Evolutionary conservation across 176 grass and related monocot species (phyloP).

Genomic region (Carex pumila): DNA sequence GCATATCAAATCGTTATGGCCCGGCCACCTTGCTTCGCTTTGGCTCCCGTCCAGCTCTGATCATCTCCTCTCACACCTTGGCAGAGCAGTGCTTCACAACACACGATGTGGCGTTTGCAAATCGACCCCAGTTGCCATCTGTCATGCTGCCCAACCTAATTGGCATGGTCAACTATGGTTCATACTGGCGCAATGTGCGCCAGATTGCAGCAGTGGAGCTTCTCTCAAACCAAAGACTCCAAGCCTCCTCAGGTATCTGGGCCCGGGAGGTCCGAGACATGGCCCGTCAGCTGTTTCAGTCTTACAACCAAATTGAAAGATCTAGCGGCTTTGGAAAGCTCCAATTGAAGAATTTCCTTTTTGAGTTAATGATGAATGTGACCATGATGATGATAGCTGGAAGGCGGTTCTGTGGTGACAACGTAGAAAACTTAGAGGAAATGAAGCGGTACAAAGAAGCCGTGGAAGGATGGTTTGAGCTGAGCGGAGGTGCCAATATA

Average conservation of each 20-base stretch:
- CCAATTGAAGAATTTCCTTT: neutral
- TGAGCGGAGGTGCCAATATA: neutral
- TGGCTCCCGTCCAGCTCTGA: constrained; percentile 36
- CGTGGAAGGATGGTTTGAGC: neutral
- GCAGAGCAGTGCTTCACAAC: constrained; percentile 45
- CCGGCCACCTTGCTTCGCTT: constrained; percentile 40
- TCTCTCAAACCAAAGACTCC: constrained; percentile 32
- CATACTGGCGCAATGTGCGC: constrained; percentile 48
- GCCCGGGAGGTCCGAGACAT: constrained; percentile 20
- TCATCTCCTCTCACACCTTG: constrained; percentile 30
- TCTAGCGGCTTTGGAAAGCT: neutral
- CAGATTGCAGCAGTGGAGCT: constrained; percentile 51
- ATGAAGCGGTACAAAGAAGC: constrained; percentile 7
- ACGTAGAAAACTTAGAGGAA: neutral
- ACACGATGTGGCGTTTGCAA: constrained; percentile 56
- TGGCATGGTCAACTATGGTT: constrained; percentile 35
- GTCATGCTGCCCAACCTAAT: constrained; percentile 31
- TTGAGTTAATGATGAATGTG: constrained; percentile 37
- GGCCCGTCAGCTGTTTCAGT: constrained; percentile 29
- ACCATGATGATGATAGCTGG: constrained; percentile 17
- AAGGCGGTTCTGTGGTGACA: neutral
- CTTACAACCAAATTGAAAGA: neutral
- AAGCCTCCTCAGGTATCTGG: constrained; percentile 18
- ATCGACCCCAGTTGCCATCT: constrained; percentile 46
- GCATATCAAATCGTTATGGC: constrained; percentile 30